Evolutionary conservation across 106 monocot species (phyloP).

Genomic region (Ottelia alismoides): DNA sequence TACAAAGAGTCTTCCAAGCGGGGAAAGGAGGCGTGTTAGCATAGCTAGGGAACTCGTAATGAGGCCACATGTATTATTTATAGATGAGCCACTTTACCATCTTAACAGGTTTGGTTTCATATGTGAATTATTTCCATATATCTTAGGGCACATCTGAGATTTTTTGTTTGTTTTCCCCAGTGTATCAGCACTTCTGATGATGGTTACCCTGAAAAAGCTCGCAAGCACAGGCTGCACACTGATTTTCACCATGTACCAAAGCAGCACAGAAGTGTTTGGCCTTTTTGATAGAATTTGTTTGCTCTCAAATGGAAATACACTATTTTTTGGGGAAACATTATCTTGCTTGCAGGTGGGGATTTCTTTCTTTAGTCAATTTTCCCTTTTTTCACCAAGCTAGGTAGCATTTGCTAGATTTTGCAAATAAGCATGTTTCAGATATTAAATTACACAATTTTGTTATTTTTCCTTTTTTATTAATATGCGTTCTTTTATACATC

Average conservation of each 20-base stretch:
- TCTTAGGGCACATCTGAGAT: too few species aligned
- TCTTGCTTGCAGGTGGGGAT: slow-evolving; percentile 73
- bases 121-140: not conserved
- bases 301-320: slow-evolving; percentile 96
- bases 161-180: slow-evolving; percentile 24
- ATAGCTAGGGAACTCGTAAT: slow-evolving; percentile 91
- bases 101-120: slow-evolving; percentile 63
- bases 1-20: slow-evolving; percentile 64
- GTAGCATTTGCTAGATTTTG: too few species aligned
- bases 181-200: slow-evolving; percentile 92
- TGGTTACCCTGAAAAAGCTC: slow-evolving; percentile 96
- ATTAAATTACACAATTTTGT: too few species aligned
- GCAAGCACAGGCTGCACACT: slow-evolving; percentile 92
- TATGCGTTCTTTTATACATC: too few species aligned
- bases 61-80: slow-evolving; percentile 80
- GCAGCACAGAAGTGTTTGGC: slow-evolving; percentile 99
- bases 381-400: too few species aligned
- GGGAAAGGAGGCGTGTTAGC: slow-evolving; percentile 83
- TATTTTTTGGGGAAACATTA: slow-evolving; percentile 97
- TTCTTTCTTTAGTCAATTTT: too few species aligned
- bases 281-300: slow-evolving; percentile 98
- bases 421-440: too few species aligned
- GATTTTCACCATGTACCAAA: slow-evolving; percentile 98
- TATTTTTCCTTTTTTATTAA: too few species aligned
- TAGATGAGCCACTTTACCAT: slow-evolving; percentile 97